Percentiles rank a stretch among this genome's conserved stretches.
Evolutionary conservation across 73 alveolate species (phyloP).

Genomic region (Breviolum minutum): DNA sequence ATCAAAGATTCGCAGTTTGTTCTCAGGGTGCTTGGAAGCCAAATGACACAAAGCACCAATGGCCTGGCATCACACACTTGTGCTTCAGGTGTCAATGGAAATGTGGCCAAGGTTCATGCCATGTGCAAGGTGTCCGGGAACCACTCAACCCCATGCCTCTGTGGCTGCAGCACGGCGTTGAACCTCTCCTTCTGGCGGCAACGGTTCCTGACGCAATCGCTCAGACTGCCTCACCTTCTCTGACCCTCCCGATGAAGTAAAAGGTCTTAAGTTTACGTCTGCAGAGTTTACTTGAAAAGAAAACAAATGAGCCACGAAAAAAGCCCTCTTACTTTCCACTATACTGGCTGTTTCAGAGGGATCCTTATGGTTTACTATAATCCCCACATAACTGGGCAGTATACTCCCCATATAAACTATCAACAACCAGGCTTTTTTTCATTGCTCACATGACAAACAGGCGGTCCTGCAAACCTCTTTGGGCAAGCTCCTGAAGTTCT

Average conservation of each 20-base stretch:
- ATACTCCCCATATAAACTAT: no score
- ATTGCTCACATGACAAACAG: background rate
- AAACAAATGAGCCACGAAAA: no score
- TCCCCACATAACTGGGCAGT: no score
- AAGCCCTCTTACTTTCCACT: no score
- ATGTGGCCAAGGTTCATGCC: no score
- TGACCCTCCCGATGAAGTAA: no score
- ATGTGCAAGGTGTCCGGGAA: no score
- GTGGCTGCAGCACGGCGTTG: slow-evolving; percentile 52
- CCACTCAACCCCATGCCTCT: background rate
- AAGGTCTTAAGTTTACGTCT: no score
- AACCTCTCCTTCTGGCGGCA: slow-evolving; percentile 16
- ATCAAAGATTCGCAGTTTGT: slow-evolving; percentile 60
- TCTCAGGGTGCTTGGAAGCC: slow-evolving; percentile 85
- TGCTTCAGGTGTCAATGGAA: background rate
- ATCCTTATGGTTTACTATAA: no score
- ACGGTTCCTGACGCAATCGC: background rate
- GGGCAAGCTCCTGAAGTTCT: slow-evolving; percentile 53
- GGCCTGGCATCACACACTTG: background rate
- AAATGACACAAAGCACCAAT: slow-evolving; percentile 65
- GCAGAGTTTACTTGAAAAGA: no score
- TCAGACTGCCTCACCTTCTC: background rate
- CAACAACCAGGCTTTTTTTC: no score
- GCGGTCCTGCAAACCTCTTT: slow-evolving; percentile 39
- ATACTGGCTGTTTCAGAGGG: no score